Base-by-base conservation (phyloP, 1,284 basidiomycete species). In the Vanrija sp. region DNA sequence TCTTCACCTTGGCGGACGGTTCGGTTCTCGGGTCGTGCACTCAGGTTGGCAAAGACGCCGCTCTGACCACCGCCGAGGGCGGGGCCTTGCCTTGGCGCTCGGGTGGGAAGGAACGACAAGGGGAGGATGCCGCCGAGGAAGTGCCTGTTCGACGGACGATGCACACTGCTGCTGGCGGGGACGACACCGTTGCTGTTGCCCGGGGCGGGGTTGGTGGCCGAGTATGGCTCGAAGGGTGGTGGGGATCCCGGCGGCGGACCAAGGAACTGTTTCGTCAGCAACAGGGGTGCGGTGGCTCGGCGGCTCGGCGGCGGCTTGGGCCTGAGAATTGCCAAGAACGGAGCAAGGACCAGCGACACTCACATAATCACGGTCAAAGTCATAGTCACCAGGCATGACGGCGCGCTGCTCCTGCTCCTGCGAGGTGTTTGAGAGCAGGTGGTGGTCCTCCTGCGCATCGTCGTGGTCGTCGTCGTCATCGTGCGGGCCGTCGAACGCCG, bases 1-100 rank as follows among this genome's bases (percentile, higher is more conserved):
- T 85, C 83, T 7, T 86, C 75, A 23, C 88, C 57, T 77, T 77
- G 39, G 62, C 76, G 80, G 72, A 24, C 80, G 69, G 49, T 77
- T 71, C 56, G 61, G n/a, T 58, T 63, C 38, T 80, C 80, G 0
- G 95, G 94, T 71, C 97, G 95, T 0, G 95, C 96, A 57, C 84
- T 86, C 36, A 99, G 84, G 70, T 98, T 99, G 42, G 88, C 86
- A 73, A 98, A 99, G 6, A 99, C 94, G 14, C 95, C 95, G 65
- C 96, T 93, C 66, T 95, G 93, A 42, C 88, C 84, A 9, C 80
- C 82, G 1, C 89, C 87, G 16, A 67, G 48, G 0, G 64, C 58
- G 3, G 51, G 16, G 46, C 50, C 76, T 64, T 72, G 24, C 67
- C 77, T 42, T 2, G 79, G 81, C 22, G 31, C 31, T 31, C 31